Evolutionary conservation across 495 filamentous ascomycete genomes (phyloP).

Genomic region (Tetracladium setigerum): DNA sequence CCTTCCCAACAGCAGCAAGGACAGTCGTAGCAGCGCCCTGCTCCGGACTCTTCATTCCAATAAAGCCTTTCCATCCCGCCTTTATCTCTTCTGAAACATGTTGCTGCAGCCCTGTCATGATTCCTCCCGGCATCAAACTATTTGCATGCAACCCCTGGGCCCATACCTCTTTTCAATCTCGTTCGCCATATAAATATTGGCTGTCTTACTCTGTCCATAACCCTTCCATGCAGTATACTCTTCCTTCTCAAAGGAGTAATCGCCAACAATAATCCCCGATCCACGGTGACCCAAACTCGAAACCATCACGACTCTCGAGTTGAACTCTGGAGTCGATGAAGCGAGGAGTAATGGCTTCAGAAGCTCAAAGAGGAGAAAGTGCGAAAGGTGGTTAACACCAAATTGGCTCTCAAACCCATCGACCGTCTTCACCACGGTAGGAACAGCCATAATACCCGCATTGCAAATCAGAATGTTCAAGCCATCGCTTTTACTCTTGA

Average conservation of each 20-base stretch:
- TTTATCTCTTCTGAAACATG: not conserved
- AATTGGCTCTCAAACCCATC: slow-evolving; percentile 69
- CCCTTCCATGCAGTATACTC: slow-evolving; percentile 27
- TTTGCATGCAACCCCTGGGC: slow-evolving; percentile 4
- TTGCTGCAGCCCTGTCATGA: not conserved
- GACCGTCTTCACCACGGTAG: slow-evolving; percentile 30
- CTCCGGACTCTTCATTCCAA: slow-evolving; percentile 26
- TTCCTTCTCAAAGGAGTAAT: slow-evolving; percentile 26
- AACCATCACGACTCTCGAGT: slow-evolving; percentile 30
- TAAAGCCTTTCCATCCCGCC: not conserved
- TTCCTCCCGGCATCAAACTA: slow-evolving; percentile 5
- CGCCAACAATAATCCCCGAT: slow-evolving; percentile 32
- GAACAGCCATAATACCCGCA: slow-evolving; percentile 49
- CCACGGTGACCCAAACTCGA: slow-evolving; percentile 33
- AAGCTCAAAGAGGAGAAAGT: slow-evolving; percentile 55
- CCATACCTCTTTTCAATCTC: slow-evolving; percentile 34
- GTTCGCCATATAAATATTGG: slow-evolving; percentile 40
- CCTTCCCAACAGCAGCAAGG: slow-evolving; percentile 31
- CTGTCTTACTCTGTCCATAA: slow-evolving; percentile 44
- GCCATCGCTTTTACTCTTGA: slow-evolving; percentile 10
- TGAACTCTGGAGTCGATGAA: slow-evolving; percentile 34
- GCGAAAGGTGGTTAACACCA: slow-evolving; percentile 65
- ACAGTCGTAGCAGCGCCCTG: slow-evolving; percentile 38
- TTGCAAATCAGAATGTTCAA: slow-evolving; percentile 53
- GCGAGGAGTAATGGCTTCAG: slow-evolving; percentile 49